Evolutionary conservation across 75 land plant genomes (phyloP).

Genomic region (Chamaecyparis obtusa): DNA sequence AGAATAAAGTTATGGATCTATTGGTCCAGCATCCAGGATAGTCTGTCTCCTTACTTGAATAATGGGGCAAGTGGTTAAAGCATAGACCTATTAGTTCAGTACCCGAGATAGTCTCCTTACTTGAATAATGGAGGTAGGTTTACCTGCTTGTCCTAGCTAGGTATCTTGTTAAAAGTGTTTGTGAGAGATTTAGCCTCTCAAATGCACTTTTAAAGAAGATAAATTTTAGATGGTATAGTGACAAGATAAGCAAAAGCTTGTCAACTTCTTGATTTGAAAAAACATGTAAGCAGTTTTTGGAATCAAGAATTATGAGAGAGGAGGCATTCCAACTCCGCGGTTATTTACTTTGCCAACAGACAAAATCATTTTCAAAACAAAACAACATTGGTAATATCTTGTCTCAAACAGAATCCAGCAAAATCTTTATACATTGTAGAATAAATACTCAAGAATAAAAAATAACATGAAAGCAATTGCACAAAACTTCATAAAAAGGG

Average conservation of each 20-base stretch:
- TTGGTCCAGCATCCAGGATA: no score
- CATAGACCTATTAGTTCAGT: no score
- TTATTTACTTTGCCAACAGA: not conserved
- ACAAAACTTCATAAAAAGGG: not conserved
- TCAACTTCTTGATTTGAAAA: not conserved
- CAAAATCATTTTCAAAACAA: no score
- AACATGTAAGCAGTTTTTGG: not conserved
- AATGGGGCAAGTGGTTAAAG: no score
- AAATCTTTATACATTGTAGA: no score
- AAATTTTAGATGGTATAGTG: not conserved
- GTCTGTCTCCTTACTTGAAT: no score
- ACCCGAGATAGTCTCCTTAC: not conserved
- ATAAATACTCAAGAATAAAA: no score
- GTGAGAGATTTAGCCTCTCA: not conserved
- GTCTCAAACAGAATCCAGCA: no score
- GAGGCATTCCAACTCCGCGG: not conserved
- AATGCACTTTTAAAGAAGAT: not conserved
- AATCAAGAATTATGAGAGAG: not conserved
- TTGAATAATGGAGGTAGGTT: not conserved
- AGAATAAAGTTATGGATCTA: no score
- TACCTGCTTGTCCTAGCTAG: not conserved
- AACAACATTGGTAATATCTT: not conserved
- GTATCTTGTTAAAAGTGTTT: not conserved
- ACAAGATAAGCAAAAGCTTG: not conserved
- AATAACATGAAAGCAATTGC: no score